phyloP scores from a whole-genome alignment of 2,329 filamentous ascomycete species.

The Fusarium sp. region DNA sequence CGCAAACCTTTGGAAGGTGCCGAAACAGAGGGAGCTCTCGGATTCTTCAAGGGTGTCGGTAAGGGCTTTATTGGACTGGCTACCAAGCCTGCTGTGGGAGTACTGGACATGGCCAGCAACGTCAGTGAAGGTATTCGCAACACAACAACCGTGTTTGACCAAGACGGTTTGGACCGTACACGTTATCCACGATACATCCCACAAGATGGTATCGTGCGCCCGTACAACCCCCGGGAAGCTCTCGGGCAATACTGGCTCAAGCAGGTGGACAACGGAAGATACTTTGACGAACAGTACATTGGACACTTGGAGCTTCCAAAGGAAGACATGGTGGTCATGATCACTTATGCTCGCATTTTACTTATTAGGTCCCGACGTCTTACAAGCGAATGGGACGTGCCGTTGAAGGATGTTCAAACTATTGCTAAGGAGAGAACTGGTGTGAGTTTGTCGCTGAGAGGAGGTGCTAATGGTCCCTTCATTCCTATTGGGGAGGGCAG shows the following conservation, averaged over 20 bases:
- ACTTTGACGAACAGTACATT: conserved; percentile 98
- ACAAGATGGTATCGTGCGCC: conserved; percentile 90
- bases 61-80: conserved; percentile 95
- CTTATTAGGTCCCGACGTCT: conserved; percentile 88
- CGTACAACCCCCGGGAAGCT: conserved; percentile 93
- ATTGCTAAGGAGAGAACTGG: conserved; percentile 97
- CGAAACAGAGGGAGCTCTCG: conserved; percentile 91
- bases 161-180: conserved; percentile 91
- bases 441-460: conserved; percentile 87
- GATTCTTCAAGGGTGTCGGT: conserved; percentile 97
- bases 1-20: conserved; percentile 95
- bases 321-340: conserved; percentile 89
- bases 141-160: conserved; percentile 97
- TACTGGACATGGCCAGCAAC: conserved; percentile 96
- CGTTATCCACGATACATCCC: conserved; percentile 94
- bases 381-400: conserved; percentile 94
- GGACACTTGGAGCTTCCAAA: conserved; percentile 92
- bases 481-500: conserved; percentile 93
- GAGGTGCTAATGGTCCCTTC: conserved; percentile 93
- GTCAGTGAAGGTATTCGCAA: conserved; percentile 98
- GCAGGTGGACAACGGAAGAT: conserved; percentile 96
- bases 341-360: conserved; percentile 89
- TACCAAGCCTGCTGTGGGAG: conserved; percentile 95
- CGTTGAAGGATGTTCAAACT: conserved; percentile 94
- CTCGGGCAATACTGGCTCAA: conserved; percentile 99